Evolutionary conservation across 805 yeast species (phyloP).

Genomic region (Hanseniaspora pseudoguilliermondii): DNA sequence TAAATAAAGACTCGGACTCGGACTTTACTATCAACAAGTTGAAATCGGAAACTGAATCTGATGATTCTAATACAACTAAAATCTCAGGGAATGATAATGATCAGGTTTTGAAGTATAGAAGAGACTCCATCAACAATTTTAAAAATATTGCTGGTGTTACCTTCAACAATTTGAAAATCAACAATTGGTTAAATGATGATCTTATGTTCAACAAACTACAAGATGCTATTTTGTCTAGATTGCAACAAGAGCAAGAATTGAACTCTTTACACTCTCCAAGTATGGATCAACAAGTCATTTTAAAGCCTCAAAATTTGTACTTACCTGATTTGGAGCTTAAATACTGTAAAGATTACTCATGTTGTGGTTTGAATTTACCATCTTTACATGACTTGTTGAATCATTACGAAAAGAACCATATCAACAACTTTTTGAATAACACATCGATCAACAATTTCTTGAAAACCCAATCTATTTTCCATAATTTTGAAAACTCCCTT

Average conservation of each 20-base stretch:
- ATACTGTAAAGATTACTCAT: constrained; percentile 89
- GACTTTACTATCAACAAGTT: neutral
- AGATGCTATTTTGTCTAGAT: constrained; percentile 14
- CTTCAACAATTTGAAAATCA: constrained; percentile 92
- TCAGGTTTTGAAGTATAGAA: constrained; percentile 40
- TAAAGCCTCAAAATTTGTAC: constrained; percentile 35
- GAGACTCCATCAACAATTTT: constrained; percentile 89
- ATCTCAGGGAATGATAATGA: constrained; percentile 6
- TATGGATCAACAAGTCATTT: neutral
- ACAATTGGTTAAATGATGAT: constrained; percentile 92
- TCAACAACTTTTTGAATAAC: constrained; percentile 21
- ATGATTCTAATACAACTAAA: neutral
- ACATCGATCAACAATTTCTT: constrained; percentile 25
- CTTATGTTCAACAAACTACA: constrained; percentile 42
- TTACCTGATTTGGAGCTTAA: constrained; percentile 89
- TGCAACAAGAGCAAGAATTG: constrained; percentile 14
- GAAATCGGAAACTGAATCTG: neutral
- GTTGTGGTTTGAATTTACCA: constrained; percentile 88
- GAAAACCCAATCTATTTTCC: neutral
- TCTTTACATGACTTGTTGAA: constrained; percentile 84
- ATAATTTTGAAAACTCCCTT: constrained; percentile 1
- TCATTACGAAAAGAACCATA: constrained; percentile 95
- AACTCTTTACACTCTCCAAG: neutral
- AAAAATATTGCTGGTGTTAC: constrained; percentile 97
- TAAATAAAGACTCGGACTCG: neutral